Percentiles rank a stretch among this genome's conserved stretches.
phyloP scores from a whole-genome alignment of 192 early-diverging fungal species.

The Dissophora ornata region DNA sequence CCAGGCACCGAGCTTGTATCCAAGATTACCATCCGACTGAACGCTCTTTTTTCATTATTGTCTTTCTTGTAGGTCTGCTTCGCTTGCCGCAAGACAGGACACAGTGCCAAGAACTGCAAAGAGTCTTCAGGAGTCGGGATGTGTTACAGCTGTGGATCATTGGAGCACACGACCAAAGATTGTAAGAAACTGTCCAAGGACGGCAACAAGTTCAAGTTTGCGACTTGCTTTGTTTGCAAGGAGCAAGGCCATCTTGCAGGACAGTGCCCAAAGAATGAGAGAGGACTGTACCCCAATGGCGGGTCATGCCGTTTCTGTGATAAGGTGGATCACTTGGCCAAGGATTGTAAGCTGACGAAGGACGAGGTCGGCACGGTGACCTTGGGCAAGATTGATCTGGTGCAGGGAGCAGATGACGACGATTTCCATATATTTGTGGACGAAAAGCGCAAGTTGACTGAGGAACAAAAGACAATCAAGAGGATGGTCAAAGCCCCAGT shows the following conservation, averaged over 20 bases:
- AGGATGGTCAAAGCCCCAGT: constrained; percentile 23
- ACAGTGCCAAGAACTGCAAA: constrained; percentile 87
- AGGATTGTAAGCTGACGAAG: constrained; percentile 79
- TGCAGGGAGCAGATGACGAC: constrained; percentile 96
- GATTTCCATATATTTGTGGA: constrained; percentile 82
- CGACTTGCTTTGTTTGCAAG: constrained; percentile 91
- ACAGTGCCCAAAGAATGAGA: constrained; percentile 88
- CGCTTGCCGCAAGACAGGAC: constrained; percentile 85
- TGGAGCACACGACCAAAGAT: constrained; percentile 83
- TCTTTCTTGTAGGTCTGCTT: constrained; percentile 76
- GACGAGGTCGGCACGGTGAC: constrained; percentile 65
- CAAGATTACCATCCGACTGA: too few species aligned
- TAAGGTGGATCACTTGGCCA: constrained; percentile 86
- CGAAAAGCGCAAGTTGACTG: constrained; percentile 65
- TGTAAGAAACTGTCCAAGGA: constrained; percentile 72
- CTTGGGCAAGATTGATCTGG: constrained; percentile 81
- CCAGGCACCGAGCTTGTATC: too few species aligned
- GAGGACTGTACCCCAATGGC: constrained; percentile 91
- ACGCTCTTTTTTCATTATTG: too few species aligned
- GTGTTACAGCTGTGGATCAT: constrained; percentile 92
- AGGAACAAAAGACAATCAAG: constrained; percentile 54
- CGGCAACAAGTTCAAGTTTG: constrained; percentile 74
- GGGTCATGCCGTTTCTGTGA: constrained; percentile 91
- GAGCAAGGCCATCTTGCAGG: constrained; percentile 84
- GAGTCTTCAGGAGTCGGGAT: constrained; percentile 68